Evolutionary conservation across 2,329 filamentous ascomycete species (phyloP).

Genomic region (Furcasterigmium sp.): DNA sequence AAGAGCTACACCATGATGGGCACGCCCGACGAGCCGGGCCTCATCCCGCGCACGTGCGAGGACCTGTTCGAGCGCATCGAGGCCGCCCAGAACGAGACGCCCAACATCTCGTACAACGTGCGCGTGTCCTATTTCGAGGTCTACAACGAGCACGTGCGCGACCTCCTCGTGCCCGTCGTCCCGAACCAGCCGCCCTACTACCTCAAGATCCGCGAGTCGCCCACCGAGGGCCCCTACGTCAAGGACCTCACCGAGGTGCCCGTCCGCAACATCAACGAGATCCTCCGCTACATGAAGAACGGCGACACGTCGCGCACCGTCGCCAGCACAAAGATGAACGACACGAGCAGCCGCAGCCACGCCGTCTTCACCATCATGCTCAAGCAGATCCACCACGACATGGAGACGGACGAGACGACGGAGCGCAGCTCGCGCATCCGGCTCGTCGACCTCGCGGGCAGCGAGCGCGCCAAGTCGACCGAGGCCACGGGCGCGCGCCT

Average conservation of each 20-base stretch:
- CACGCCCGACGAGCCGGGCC: conserved; percentile 72
- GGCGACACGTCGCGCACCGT: conserved; percentile 84
- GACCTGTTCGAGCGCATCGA: conserved; percentile 94
- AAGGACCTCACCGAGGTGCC: conserved; percentile 94
- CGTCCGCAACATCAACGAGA: conserved; percentile 80
- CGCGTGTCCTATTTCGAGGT: conserved; percentile 98
- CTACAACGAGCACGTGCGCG: conserved; percentile 98
- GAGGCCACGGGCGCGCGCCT: conserved; percentile 89
- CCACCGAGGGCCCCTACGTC: conserved; percentile 91
- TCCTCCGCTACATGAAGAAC: conserved; percentile 83
- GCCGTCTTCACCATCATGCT: conserved; percentile 97
- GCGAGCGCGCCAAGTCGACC: conserved; percentile 89
- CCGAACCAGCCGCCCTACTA: conserved; percentile 76
- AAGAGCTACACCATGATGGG: conserved; percentile 99
- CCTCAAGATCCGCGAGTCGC: conserved; percentile 94
- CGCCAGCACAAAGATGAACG: conserved; percentile 98
- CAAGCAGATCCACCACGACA: conserved; percentile 96
- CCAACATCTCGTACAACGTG: conserved; percentile 94
- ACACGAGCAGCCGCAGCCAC: conserved; percentile 92
- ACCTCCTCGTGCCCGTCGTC: conserved; percentile 72
- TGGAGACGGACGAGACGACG: conserved; percentile 95
- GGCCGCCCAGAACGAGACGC: conserved; percentile 66
- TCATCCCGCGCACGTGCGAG: conserved; percentile 93
- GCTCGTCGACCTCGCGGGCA: conserved; percentile 90
- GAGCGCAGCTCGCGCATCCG: conserved; percentile 91